Base-by-base conservation (phyloP, 371 early-diverging fungal genomes). In the Syncephalastrum monosporum region DNA sequence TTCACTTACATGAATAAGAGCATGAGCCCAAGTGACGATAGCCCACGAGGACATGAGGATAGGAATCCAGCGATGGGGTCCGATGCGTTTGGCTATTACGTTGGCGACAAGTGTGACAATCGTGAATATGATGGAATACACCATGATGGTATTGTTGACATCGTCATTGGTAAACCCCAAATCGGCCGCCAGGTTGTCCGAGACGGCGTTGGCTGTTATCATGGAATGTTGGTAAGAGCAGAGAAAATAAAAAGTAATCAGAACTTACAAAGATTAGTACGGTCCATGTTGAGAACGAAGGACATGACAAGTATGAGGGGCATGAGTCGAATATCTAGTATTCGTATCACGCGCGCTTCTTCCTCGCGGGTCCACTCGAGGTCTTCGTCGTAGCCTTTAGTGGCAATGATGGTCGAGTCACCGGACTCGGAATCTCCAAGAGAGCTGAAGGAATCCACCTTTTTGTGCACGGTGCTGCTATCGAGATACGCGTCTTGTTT, bases 21-120 rank as follows among this genome's bases (percentile, higher is more conserved):
- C 62, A 43, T 65, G 77, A 13, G 64, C 62, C 56, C 77, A 79
- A 0, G 82, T 80, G 0, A 75, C 71, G 7, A 77, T 42, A 13
- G 83, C 86, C 86, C 86, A 85, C 27, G 75, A 44, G 24, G 61
- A 61, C 83, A 85, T 84, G 24, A 85, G 59, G 25, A 80, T 60
- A 0, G 84, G 83, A 38, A 84, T 79, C 71, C 79, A 79, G 10
- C 68, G 56, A 47, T 82, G 81, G 7, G 84, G 68, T 17, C 83
- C 82, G 19, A 77, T 57, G 14, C 67, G 62, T 23, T 78, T 77
- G 14, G 73, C 81, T 50, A 84, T 58, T 46, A 80, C 68, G 46
- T 71, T 75, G 42, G 79, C 73, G 0, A 74, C 66, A 4, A 83
- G 42, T 0, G 74, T 64, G 29, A 65, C 50, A 12, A 67, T 49